Base-by-base conservation (phyloP, 441 rosid species). In the Flueggea neowawraea region DNA sequence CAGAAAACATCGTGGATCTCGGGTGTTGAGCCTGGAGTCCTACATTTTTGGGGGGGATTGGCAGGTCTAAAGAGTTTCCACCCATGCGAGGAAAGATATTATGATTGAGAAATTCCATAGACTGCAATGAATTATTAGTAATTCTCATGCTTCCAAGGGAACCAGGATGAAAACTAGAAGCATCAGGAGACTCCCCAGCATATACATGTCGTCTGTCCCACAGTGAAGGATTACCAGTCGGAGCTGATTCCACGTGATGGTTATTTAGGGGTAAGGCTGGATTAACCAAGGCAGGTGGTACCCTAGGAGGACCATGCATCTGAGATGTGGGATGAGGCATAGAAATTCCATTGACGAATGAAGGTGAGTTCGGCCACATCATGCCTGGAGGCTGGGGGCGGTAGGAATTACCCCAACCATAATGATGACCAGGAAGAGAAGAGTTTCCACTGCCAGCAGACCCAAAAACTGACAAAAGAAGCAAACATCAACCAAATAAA, bases 281-380 rank as follows among this genome's bases (percentile, higher is more conserved):
- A 65, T 65, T 80, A 52, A 68, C 52, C 70, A 71, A 64, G 57
- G 74, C 82, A 17, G 85, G 63, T 58, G 88, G 80, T 55, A 68
- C 70, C 62, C 73, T 74, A 15, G 85, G 80, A 32, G 80, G 88
- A 63, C 81, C 86, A 64, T 76, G 74, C 60, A 71, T 50, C 69
- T 49, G 64, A 57, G 74, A 58, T 43, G 73, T 59, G 8, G 73
- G 65, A 73, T 60, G 80, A 62, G 73, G 66, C 63, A 69, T 57
- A 72, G 69, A 67, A 69, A 79, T 65, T 70, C 84, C 88, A 67
- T 72, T 78, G 54, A 73, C 73, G 48, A 71, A 65, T 41, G 91
- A 74, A 59, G 89, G 80, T 51, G 90, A 75, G 68, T 74, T 81
- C 60, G 82, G 73, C 89, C 91, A 87, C 73, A 75, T 76, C 76